These are phyloP conservation scores for Alectoria sarmentosa DNA, from an alignment of 495 filamentous ascomycete species.

Conservation along the genomic window DNA sequence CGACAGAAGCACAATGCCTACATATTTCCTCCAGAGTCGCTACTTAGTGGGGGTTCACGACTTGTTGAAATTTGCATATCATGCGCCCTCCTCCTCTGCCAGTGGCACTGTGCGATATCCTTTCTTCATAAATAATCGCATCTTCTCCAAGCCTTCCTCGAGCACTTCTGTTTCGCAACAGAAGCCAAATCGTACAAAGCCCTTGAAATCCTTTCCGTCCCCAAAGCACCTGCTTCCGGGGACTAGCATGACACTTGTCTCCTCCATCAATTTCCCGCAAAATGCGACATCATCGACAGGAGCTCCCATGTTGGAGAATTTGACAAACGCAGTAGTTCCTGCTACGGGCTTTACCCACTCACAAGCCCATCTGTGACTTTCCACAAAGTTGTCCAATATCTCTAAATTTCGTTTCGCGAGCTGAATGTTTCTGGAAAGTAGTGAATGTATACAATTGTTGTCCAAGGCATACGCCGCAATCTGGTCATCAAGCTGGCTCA, in stretches of 20 bases:
- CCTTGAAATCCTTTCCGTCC: constrained; percentile 57
- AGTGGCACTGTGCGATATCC: constrained; percentile 47
- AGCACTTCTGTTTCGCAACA: constrained; percentile 66
- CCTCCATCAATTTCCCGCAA: constrained; percentile 59
- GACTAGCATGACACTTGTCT: constrained; percentile 71
- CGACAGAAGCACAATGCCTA: background rate
- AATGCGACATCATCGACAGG: constrained; percentile 66
- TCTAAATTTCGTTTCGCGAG: constrained; percentile 66
- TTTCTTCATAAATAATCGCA: constrained; percentile 57
- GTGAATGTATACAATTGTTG: constrained; percentile 51
- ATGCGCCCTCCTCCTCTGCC: constrained; percentile 5
- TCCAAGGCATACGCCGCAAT: constrained; percentile 70
- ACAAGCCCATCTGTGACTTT: constrained; percentile 54
- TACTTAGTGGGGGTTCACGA: no score
- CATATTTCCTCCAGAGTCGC: no score
- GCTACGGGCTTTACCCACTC: constrained; percentile 72
- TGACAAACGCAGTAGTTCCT: constrained; percentile 77
- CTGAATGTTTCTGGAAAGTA: constrained; percentile 62
- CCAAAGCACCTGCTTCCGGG: constrained; percentile 76
- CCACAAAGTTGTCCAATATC: constrained; percentile 61
- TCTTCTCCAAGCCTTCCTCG: constrained; percentile 53
- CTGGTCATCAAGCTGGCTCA: constrained; percentile 73
- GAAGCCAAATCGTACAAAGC: constrained; percentile 75
- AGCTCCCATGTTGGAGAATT: constrained; percentile 56
- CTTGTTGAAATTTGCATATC: background rate